phyloP scores from a whole-genome alignment of 148 eudicot species.

The Drosera capensis region DNA sequence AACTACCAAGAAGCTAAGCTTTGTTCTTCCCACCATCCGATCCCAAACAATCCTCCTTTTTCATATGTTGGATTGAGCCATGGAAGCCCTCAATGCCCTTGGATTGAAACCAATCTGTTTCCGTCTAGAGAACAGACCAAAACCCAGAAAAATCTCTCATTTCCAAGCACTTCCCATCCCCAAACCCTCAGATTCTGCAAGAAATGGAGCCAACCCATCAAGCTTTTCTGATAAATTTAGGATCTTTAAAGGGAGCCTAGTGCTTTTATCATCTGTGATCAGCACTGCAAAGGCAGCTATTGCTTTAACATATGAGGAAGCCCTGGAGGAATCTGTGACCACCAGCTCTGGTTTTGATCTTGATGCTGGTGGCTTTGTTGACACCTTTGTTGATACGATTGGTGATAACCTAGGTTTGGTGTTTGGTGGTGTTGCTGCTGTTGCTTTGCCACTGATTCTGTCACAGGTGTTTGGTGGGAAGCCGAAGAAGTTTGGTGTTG shows the following conservation, averaged over 20 bases:
- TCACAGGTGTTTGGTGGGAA: conserved; percentile 60
- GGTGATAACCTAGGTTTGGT: conserved; percentile 49
- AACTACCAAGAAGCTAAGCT: background rate
- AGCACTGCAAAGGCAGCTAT: conserved; percentile 29
- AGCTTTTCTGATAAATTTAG: conserved; percentile 15
- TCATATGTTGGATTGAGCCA: conserved; percentile 7
- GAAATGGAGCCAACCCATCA: conserved; percentile 16
- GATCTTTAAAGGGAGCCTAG: conserved; percentile 32
- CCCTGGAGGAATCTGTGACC: conserved; percentile 40
- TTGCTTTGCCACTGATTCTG: conserved; percentile 57
- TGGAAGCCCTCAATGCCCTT: conserved; percentile 46
- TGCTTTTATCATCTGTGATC: conserved; percentile 42
- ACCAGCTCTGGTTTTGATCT: conserved; percentile 30
- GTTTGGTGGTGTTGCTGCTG: conserved; percentile 51
- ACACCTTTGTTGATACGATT: conserved; percentile 25
- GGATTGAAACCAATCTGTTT: conserved; percentile 32
- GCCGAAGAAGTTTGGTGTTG: conserved; percentile 67
- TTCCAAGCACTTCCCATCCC: conserved; percentile 17
- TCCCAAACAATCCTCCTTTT: background rate
- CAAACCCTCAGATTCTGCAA: conserved; percentile 21
- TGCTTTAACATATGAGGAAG: conserved; percentile 86
- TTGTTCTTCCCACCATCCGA: background rate
- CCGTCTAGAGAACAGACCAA: conserved; percentile 47
- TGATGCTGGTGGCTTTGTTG: conserved; percentile 46
- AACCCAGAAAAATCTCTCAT: conserved; percentile 39